phyloP scores from a whole-genome alignment of 768 basidiomycete genomes.

The Multifurca ochricompacta region DNA sequence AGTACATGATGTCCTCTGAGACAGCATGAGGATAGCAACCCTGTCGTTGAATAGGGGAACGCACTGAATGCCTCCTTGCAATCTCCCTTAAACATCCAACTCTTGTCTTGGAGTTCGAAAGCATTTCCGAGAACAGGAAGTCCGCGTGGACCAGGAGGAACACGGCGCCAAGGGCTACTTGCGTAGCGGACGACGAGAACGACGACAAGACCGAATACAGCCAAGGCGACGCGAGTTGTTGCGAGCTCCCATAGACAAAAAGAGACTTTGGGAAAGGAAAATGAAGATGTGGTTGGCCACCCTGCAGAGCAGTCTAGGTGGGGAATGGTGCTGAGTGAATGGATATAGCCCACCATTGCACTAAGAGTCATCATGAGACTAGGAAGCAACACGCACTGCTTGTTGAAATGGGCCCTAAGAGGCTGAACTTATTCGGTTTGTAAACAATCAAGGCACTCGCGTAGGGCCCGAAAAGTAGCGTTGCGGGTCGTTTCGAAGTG shows the following conservation, averaged over 20 bases:
- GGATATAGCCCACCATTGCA: too few species aligned
- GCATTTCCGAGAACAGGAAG: background rate
- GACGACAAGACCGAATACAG: background rate
- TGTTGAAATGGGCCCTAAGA: too few species aligned
- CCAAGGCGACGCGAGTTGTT: background rate
- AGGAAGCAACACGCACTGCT: too few species aligned
- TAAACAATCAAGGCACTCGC: too few species aligned
- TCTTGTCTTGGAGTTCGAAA: background rate
- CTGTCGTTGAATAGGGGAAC: background rate
- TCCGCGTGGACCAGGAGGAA: conserved; percentile 5
- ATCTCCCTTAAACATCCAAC: background rate
- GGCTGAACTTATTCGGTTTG: too few species aligned
- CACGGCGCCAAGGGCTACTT: conserved; percentile 1
- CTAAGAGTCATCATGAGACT: too few species aligned
- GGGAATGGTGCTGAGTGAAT: too few species aligned
- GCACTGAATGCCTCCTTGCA: background rate
- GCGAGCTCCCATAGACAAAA: background rate
- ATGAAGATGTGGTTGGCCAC: too few species aligned
- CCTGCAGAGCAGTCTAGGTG: too few species aligned
- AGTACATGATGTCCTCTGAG: background rate
- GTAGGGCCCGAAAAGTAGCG: too few species aligned
- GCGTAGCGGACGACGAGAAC: background rate
- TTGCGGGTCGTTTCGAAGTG: too few species aligned
- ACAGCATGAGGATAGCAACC: background rate
- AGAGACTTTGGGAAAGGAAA: too few species aligned